Conservation (phyloP, 768 basidiomycete species). For the Ramaria sp. region DNA sequence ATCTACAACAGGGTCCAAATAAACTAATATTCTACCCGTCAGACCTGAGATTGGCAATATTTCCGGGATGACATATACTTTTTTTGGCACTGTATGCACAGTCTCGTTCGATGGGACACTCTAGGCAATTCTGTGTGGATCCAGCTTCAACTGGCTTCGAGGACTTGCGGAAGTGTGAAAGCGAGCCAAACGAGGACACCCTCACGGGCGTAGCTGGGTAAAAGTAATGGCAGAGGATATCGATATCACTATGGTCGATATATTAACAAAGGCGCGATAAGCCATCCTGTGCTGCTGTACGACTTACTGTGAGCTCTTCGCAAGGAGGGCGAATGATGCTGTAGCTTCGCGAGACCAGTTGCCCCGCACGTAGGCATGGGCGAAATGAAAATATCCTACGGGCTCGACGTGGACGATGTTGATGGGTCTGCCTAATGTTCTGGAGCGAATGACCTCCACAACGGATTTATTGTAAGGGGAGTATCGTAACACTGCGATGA, state of each 20-base stretch:
- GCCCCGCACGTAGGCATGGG: conserved; percentile 81
- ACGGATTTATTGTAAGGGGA: conserved; percentile 73
- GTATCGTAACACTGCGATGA: conserved; percentile 65
- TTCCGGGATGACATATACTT: conserved; percentile 32
- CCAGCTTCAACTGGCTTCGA: conserved; percentile 64
- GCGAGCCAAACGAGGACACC: conserved; percentile 80
- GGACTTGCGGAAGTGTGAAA: conserved; percentile 70
- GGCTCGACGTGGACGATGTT: conserved; percentile 83
- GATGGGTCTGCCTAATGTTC: conserved; percentile 63
- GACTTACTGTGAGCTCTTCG: conserved; percentile 82
- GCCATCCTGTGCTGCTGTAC: background rate
- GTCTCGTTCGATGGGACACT: conserved; percentile 59
- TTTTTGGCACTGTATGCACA: conserved; percentile 86
- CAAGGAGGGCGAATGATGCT: conserved; percentile 77
- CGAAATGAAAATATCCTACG: conserved; percentile 80
- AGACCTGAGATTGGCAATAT: background rate
- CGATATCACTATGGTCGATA: conserved; percentile 54
- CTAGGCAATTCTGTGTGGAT: conserved; percentile 58
- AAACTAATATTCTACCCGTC: conserved; percentile 38
- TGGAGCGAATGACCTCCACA: conserved; percentile 58
- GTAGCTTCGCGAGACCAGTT: conserved; percentile 63
- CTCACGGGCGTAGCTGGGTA: conserved; percentile 51
- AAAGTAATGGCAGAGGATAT: conserved; percentile 72
- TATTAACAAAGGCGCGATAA: background rate
- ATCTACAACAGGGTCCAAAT: conserved; percentile 63